Conservation (phyloP, 495 filamentous ascomycete genomes). For the Parathielavia hyrcaniae region DNA sequence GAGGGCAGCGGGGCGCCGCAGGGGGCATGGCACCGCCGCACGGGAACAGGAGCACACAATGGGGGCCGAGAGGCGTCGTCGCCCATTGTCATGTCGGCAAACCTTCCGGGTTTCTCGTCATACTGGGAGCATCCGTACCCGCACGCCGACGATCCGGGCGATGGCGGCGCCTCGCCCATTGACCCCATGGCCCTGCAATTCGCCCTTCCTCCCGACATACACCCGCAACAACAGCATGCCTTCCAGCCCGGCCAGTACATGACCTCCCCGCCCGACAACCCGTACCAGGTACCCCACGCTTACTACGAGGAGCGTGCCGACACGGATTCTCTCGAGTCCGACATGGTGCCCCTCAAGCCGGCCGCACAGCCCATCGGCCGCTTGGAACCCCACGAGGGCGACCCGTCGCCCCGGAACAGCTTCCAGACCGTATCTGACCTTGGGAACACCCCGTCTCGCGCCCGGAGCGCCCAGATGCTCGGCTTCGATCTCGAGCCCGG, state of each 20-base stretch:
- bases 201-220: constrained; percentile 45
- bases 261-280: constrained; percentile 30
- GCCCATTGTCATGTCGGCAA: constrained; percentile 37
- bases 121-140: constrained; percentile 44
- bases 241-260: constrained; percentile 21
- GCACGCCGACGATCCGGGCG: constrained; percentile 25
- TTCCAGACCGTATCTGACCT: constrained; percentile 55
- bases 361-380: constrained; percentile 62
- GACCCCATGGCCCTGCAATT: constrained; percentile 44
- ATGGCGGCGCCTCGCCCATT: constrained; percentile 37
- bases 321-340: constrained; percentile 60
- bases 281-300: constrained; percentile 36
- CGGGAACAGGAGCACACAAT: constrained; percentile 24
- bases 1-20: not conserved
- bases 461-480: constrained; percentile 42
- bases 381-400: constrained; percentile 41
- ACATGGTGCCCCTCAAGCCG: constrained; percentile 60
- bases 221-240: constrained; percentile 21
- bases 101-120: constrained; percentile 40
- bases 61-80: constrained; percentile 24
- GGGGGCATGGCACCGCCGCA: constrained; percentile 25
- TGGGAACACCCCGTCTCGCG: constrained; percentile 36
- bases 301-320: constrained; percentile 50
- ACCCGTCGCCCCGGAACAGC: constrained; percentile 55
- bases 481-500: constrained; percentile 50